Evolutionary conservation across 495 filamentous ascomycete genomes (phyloP).

Genomic region (Annulohypoxylon moriforme): DNA sequence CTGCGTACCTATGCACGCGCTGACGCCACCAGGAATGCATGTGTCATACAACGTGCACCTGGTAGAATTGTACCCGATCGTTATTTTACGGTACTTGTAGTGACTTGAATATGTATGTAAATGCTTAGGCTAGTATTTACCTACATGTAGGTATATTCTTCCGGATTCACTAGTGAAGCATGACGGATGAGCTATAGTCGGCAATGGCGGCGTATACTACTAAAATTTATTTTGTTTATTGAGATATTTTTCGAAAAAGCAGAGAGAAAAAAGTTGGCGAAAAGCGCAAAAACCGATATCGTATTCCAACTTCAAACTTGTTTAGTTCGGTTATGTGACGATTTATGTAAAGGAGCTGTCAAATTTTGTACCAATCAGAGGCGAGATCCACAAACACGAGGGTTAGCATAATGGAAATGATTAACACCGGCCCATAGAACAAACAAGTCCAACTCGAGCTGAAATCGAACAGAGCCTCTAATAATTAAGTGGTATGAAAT

Average conservation of each 20-base stretch:
- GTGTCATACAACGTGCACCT: slow-evolving; percentile 3
- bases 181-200: neutral
- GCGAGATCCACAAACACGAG: slow-evolving; percentile 42
- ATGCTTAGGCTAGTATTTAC: neutral
- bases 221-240: neutral
- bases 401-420: slow-evolving; percentile 37
- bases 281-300: slow-evolving; percentile 10
- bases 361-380: slow-evolving; percentile 32
- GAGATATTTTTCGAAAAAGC: neutral
- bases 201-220: neutral
- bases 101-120: neutral
- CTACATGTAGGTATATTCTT: neutral
- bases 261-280: slow-evolving; percentile 1
- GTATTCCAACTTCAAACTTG: slow-evolving; percentile 24
- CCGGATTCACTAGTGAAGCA: neutral
- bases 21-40: slow-evolving; percentile 31
- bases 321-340: slow-evolving; percentile 26
- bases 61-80: neutral
- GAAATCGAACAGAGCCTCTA: slow-evolving; percentile 18
- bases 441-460: slow-evolving; percentile 25
- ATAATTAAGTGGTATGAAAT: slow-evolving; percentile 9
- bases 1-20: slow-evolving; percentile 16
- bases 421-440: slow-evolving; percentile 25
- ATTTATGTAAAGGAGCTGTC: slow-evolving; percentile 23
- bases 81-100: neutral